phyloP scores from a whole-genome alignment of 306 rosid genomes.

The Glycine latifolia region DNA sequence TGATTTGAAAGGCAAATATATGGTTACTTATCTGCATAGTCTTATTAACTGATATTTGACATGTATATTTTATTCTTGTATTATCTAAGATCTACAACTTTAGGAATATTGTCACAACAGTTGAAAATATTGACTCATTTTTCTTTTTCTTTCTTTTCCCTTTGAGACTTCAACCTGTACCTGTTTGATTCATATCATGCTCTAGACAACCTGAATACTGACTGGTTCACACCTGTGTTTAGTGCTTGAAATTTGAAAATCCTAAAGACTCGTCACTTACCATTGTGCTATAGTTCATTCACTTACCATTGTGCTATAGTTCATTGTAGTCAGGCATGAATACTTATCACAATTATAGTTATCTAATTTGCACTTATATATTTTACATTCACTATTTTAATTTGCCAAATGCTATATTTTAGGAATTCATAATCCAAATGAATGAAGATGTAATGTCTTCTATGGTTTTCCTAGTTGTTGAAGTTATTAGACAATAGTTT shows the following conservation, averaged over 20 bases:
- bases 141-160: neutral
- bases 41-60: neutral
- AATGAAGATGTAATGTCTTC: constrained; percentile 9
- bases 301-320: no score
- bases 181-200: neutral
- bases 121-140: neutral
- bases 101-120: constrained; percentile 2
- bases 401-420: no score
- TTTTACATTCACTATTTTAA: no score
- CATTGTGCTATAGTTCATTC: no score
- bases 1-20: neutral
- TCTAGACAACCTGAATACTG: neutral
- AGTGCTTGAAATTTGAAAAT: constrained; percentile 6
- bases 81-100: constrained; percentile 5
- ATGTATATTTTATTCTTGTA: no score
- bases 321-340: no score
- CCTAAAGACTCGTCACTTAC: neutral
- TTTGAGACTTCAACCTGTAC: constrained; percentile 2
- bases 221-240: neutral
- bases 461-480: neutral
- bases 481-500: neutral
- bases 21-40: neutral
- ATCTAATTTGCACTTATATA: no score
- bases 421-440: no score
- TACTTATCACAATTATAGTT: no score